Evolutionary conservation across 257 asterid species (phyloP).

Genomic region (Buddleja alternifolia): DNA sequence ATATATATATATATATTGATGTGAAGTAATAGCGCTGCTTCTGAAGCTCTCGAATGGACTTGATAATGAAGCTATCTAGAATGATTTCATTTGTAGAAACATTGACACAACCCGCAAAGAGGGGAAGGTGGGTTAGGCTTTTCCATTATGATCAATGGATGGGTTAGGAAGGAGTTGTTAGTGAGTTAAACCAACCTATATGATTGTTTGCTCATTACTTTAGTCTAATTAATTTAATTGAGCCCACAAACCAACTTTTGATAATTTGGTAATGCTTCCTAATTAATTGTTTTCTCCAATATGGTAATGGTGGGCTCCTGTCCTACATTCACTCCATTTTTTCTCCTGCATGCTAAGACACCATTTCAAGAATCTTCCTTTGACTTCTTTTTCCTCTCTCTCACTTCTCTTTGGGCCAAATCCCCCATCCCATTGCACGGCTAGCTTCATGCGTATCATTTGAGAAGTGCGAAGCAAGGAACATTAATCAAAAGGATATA

Average conservation of each 20-base stretch:
- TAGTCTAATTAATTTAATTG: conserved; percentile 23
- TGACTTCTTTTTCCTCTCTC: no score
- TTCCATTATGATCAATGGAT: conserved; percentile 25
- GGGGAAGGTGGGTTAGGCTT: neutral
- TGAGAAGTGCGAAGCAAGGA: conserved; percentile 26
- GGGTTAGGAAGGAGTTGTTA: conserved; percentile 38
- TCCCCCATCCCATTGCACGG: conserved; percentile 36
- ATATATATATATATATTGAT: no score
- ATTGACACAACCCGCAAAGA: neutral
- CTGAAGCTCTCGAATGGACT: no score
- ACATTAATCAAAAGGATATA: neutral
- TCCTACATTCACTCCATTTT: neutral
- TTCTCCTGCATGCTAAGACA: conserved; percentile 25
- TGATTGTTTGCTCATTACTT: conserved; percentile 16
- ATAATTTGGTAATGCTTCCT: conserved; percentile 19
- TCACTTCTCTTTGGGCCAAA: neutral
- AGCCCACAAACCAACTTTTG: conserved; percentile 36
- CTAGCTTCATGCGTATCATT: neutral
- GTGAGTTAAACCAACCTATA: conserved; percentile 42
- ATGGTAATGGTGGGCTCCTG: conserved; percentile 22
- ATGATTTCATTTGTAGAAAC: conserved; percentile 25
- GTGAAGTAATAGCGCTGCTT: no score
- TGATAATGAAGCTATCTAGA: conserved; percentile 23
- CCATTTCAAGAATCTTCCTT: conserved; percentile 9
- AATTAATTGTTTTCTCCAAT: neutral